phyloP scores from a whole-genome alignment of 2,329 filamentous ascomycete species.

The Aspergillus clavatus region DNA sequence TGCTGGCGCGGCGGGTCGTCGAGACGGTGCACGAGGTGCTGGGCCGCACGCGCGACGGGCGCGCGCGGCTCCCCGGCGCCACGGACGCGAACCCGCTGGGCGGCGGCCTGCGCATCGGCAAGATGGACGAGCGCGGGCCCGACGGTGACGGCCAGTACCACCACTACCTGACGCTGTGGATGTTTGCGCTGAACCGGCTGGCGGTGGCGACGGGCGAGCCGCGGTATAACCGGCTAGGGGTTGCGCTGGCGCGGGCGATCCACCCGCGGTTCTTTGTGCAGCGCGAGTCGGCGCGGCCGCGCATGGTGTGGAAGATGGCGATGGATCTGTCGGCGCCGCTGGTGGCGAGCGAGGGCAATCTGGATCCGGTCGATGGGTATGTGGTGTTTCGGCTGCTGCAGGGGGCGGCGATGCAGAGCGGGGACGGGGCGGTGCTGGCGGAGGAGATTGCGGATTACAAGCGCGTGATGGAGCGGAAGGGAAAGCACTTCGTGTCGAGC shows the following conservation, averaged over 20 bases:
- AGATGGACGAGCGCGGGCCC: slow-evolving; percentile 44
- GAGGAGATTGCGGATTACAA: slow-evolving; percentile 52
- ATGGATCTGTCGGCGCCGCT: slow-evolving; percentile 46
- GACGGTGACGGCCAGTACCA: slow-evolving; percentile 59
- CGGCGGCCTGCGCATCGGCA: slow-evolving; percentile 57
- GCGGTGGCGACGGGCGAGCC: slow-evolving; percentile 45
- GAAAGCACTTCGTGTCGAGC: slow-evolving; percentile 41
- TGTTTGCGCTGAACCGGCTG: slow-evolving; percentile 57
- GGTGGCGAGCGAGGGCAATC: slow-evolving; percentile 50
- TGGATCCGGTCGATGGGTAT: slow-evolving; percentile 54
- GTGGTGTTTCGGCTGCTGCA: slow-evolving; percentile 49
- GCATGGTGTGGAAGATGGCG: slow-evolving; percentile 56
- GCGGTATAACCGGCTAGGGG: slow-evolving; percentile 48
- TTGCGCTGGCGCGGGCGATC: slow-evolving; percentile 50
- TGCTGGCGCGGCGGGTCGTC: slow-evolving; percentile 47
- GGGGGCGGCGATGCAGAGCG: slow-evolving; percentile 32
- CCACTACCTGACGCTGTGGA: slow-evolving; percentile 59
- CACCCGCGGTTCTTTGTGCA: slow-evolving; percentile 50
- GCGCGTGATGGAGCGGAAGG: slow-evolving; percentile 45
- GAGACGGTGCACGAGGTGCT: slow-evolving; percentile 50
- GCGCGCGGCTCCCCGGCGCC: slow-evolving; percentile 46
- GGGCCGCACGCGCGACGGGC: slow-evolving; percentile 49
- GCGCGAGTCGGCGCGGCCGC: slow-evolving; percentile 27
- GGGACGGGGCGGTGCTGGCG: slow-evolving; percentile 34
- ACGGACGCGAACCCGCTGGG: slow-evolving; percentile 49